Evolutionary conservation across 228 moss, liverwort and hornwort species (phyloP).

Genomic region (Sphagnum magellanicum): DNA sequence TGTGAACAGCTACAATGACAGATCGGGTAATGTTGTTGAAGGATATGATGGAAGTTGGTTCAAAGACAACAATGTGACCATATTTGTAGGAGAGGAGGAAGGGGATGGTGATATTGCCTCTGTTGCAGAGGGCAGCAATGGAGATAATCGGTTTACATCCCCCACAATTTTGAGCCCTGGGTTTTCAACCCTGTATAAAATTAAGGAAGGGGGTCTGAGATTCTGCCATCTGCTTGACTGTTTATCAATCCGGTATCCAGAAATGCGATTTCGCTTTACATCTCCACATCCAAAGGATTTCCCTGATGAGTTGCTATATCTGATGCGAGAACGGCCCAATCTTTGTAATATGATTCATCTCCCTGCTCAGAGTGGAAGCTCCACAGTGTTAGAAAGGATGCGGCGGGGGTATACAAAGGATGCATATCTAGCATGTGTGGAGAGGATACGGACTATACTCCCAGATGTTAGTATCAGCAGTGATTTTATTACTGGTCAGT

Average conservation of each 20-base stretch:
- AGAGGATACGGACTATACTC: slow-evolving; percentile 70
- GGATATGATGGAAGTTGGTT: slow-evolving; percentile 44
- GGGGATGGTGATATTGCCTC: slow-evolving; percentile 14
- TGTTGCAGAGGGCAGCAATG: slow-evolving; percentile 23
- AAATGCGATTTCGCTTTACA: slow-evolving; percentile 91
- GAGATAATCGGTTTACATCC: slow-evolving; percentile 38
- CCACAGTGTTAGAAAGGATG: slow-evolving; percentile 74
- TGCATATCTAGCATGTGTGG: slow-evolving; percentile 78
- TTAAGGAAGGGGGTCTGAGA: slow-evolving; percentile 77
- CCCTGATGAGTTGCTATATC: slow-evolving; percentile 76
- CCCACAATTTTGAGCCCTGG: slow-evolving; percentile 78
- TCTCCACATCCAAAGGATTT: slow-evolving; percentile 98
- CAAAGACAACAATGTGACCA: slow-evolving; percentile 11
- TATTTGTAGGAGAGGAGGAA: slow-evolving; percentile 11
- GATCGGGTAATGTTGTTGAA: slow-evolving; percentile 45
- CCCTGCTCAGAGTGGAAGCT: slow-evolving; percentile 95
- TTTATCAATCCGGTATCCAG: slow-evolving; percentile 62
- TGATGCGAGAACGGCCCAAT: slow-evolving; percentile 84
- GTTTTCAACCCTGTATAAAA: slow-evolving; percentile 74
- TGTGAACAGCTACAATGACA: slow-evolving; percentile 95
- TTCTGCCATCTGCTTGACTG: slow-evolving; percentile 79
- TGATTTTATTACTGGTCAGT: slow-evolving; percentile 93
- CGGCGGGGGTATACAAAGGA: slow-evolving; percentile 84
- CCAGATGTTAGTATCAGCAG: slow-evolving; percentile 94
- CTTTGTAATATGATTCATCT: slow-evolving; percentile 91